These are phyloP conservation scores for Globisporangium acanthophoron DNA, from an alignment of 352 stramenopile genomes.

Conservation along the genomic window DNA sequence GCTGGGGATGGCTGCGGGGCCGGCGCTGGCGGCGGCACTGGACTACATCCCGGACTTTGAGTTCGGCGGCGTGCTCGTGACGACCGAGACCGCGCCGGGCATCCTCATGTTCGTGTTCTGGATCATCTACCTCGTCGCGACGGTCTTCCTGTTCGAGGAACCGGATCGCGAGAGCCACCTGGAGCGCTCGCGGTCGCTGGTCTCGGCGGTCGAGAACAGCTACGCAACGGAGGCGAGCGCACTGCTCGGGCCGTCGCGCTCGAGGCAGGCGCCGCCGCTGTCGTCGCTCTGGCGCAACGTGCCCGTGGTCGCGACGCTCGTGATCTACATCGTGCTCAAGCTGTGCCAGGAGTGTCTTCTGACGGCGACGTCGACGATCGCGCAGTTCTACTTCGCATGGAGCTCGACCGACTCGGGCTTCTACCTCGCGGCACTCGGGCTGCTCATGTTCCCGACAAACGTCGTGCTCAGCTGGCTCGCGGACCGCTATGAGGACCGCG, in stretches of 20 bases:
- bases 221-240: slow-evolving; percentile 7
- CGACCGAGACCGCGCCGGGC: slow-evolving; percentile 85
- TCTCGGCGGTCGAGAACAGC: slow-evolving; percentile 20
- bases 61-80: slow-evolving; percentile 57
- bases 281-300: slow-evolving; percentile 71
- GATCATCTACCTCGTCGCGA: slow-evolving; percentile 50
- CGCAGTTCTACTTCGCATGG: slow-evolving; percentile 91
- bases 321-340: slow-evolving; percentile 92
- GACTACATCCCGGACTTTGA: slow-evolving; percentile 73
- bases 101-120: slow-evolving; percentile 88
- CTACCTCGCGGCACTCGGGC: slow-evolving; percentile 83
- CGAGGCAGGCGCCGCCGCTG: slow-evolving; percentile 13
- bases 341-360: slow-evolving; percentile 88
- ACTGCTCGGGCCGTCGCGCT: slow-evolving; percentile 1
- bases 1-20: slow-evolving; percentile 89
- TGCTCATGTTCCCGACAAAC: slow-evolving; percentile 93
- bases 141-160: slow-evolving; percentile 60
- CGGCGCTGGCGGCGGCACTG: slow-evolving; percentile 58
- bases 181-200: slow-evolving; percentile 35
- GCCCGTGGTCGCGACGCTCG: slow-evolving; percentile 65
- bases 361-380: slow-evolving; percentile 75
- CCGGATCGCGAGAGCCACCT: slow-evolving; percentile 53
- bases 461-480: slow-evolving; percentile 86
- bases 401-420: slow-evolving; percentile 74
- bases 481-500: slow-evolving; percentile 87